Conservation (phyloP, 1,284 basidiomycete species). For the Pseudozyma sp. region DNA sequence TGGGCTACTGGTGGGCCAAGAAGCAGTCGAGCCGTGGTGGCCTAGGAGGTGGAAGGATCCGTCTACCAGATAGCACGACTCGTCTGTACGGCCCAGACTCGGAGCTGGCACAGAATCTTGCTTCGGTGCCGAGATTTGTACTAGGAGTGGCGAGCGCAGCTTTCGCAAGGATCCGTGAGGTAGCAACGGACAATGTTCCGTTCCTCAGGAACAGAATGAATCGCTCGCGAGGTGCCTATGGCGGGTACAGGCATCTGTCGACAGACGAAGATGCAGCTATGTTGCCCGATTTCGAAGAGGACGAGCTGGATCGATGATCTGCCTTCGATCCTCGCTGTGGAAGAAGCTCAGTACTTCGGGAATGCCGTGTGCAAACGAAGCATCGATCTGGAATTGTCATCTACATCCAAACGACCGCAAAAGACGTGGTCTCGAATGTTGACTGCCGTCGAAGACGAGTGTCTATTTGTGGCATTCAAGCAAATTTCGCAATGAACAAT, state of each 20-base stretch:
- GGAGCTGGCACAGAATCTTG: conserved; percentile 77
- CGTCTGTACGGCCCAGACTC: conserved; percentile 70
- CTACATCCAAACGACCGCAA: too few relatives aligned
- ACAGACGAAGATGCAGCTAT: conserved; percentile 66
- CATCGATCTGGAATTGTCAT: too few relatives aligned
- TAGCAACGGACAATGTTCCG: conserved; percentile 49
- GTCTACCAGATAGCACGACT: conserved; percentile 53
- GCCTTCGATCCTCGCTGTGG: too few relatives aligned
- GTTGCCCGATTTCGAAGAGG: conserved; percentile 63
- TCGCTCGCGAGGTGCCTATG: conserved; percentile 48
- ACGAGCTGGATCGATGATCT: conserved; percentile 46
- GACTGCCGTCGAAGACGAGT: too few relatives aligned
- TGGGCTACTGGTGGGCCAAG: conserved; percentile 71
- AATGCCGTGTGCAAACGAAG: too few relatives aligned
- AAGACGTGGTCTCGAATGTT: too few relatives aligned
- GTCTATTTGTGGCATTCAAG: too few relatives aligned
- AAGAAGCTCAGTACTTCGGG: too few relatives aligned
- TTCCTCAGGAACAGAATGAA: conserved; percentile 32
- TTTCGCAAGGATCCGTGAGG: conserved; percentile 39
- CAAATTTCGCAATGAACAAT: too few relatives aligned
- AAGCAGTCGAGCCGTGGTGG: conserved; percentile 71
- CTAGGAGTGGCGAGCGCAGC: conserved; percentile 39
- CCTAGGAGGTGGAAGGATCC: conserved; percentile 25
- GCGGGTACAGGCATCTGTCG: conserved; percentile 61
- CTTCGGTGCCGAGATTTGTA: conserved; percentile 44